Percentiles rank a stretch among this genome's conserved stretches.
Evolutionary conservation across 139 green algal genomes (phyloP).

Genomic region (Dunaliella primolecta): DNA sequence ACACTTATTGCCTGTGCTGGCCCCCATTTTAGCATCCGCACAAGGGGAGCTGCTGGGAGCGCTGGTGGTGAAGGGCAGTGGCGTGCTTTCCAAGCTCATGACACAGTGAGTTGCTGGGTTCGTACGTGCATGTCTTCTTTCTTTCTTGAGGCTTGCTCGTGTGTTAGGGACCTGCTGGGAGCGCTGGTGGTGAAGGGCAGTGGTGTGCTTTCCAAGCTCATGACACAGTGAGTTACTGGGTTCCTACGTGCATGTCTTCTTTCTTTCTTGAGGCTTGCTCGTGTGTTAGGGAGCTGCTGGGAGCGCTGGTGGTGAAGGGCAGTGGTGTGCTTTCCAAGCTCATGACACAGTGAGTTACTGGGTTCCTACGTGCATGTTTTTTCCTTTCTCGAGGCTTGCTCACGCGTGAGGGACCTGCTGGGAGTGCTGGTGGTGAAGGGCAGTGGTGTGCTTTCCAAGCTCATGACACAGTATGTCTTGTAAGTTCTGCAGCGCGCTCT

Average conservation of each 20-base stretch:
- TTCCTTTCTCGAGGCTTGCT: not conserved
- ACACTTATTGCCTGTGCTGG: constrained; percentile 46
- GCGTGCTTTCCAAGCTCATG: constrained; percentile 40
- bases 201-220: constrained; percentile 31
- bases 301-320: constrained; percentile 38
- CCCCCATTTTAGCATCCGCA: constrained; percentile 35
- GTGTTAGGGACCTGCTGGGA: constrained; percentile 43
- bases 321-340: constrained; percentile 29
- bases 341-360: constrained; percentile 30
- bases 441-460: constrained; percentile 28
- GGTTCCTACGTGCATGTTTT: not conserved
- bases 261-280: not conserved
- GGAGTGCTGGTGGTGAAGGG: constrained; percentile 39
- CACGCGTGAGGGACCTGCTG: constrained; percentile 46
- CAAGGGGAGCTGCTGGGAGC: constrained; percentile 54
- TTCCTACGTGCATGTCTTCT: not conserved
- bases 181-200: constrained; percentile 37
- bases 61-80: constrained; percentile 31
- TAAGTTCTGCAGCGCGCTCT: not conserved
- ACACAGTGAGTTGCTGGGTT: constrained; percentile 12
- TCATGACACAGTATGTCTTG: constrained; percentile 30
- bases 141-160: not conserved
- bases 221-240: constrained; percentile 24
- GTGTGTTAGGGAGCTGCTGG: constrained; percentile 39
- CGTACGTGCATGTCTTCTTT: not conserved